Conservation (phyloP, 2,329 filamentous ascomycete genomes). For the Daldinia eschscholtzii region DNA sequence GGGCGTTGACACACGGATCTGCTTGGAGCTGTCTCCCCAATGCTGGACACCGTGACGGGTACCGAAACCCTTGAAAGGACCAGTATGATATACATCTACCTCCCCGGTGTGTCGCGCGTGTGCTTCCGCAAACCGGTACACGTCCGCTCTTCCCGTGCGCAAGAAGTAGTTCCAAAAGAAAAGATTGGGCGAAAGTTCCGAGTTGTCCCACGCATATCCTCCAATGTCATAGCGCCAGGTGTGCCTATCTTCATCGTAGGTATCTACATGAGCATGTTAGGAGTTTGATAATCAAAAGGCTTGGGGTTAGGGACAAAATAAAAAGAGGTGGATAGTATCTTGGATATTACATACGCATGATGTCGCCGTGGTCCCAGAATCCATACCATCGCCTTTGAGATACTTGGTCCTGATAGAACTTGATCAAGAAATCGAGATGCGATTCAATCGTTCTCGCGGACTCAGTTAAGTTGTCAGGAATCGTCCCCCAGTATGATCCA, state of each 20-base stretch:
- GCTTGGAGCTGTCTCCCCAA: slow-evolving; percentile 71
- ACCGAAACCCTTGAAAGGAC: slow-evolving; percentile 69
- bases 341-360: slow-evolving; percentile 58
- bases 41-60: slow-evolving; percentile 74
- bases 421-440: slow-evolving; percentile 67
- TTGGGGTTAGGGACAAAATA: not conserved
- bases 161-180: slow-evolving; percentile 75
- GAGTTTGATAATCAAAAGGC: not conserved
- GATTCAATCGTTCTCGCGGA: slow-evolving; percentile 60
- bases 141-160: slow-evolving; percentile 67
- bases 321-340: not conserved
- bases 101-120: slow-evolving; percentile 70
- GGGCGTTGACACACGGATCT: slow-evolving; percentile 70
- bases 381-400: slow-evolving; percentile 72
- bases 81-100: slow-evolving; percentile 72
- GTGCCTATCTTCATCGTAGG: slow-evolving; percentile 70
- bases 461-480: slow-evolving; percentile 40
- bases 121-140: slow-evolving; percentile 70
- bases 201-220: slow-evolving; percentile 75
- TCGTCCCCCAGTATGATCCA: slow-evolving; percentile 66
- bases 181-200: slow-evolving; percentile 71
- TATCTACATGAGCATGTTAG: slow-evolving; percentile 52
- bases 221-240: slow-evolving; percentile 73
- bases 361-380: slow-evolving; percentile 72
- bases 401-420: slow-evolving; percentile 68